phyloP scores from a whole-genome alignment of 1,139 yeast species.

The Pichia cactophila region DNA sequence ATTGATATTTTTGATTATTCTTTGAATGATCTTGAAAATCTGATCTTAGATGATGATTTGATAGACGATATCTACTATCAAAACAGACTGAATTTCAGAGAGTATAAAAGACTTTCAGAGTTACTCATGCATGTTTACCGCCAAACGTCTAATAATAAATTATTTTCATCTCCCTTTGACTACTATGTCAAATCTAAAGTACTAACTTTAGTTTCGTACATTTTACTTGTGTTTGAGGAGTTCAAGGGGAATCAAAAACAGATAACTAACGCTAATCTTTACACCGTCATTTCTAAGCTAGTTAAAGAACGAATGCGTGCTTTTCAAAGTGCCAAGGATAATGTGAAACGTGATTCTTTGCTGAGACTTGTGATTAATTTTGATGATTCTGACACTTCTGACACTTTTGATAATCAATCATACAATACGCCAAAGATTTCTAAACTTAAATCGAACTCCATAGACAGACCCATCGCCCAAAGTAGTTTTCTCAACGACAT shows the following conservation, averaged over 20 bases:
- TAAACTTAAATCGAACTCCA: not conserved
- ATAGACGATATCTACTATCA: not conserved
- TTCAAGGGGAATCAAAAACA: not conserved
- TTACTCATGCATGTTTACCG: slow-evolving; percentile 1
- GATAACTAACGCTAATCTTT: not conserved
- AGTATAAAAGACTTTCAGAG: not conserved
- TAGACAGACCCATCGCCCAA: not conserved
- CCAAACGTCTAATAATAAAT: not conserved
- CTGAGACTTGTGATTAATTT: not conserved
- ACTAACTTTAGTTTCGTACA: not conserved
- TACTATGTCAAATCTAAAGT: slow-evolving; percentile 1
- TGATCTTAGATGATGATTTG: not conserved
- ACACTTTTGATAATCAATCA: no score
- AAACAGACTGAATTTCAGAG: not conserved
- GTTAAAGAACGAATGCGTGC: not conserved
- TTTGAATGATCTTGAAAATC: not conserved
- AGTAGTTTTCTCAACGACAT: no score
- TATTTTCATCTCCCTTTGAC: slow-evolving; percentile 1
- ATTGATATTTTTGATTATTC: not conserved
- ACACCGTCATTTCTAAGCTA: not conserved
- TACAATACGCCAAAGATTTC: no score
- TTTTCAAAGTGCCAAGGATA: not conserved
- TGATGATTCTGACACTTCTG: not conserved
- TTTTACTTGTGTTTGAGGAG: not conserved
- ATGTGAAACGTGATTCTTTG: not conserved